Base-by-base conservation (phyloP, 2,329 filamentous ascomycete genomes). In the Pezizomycotina sp. region DNA sequence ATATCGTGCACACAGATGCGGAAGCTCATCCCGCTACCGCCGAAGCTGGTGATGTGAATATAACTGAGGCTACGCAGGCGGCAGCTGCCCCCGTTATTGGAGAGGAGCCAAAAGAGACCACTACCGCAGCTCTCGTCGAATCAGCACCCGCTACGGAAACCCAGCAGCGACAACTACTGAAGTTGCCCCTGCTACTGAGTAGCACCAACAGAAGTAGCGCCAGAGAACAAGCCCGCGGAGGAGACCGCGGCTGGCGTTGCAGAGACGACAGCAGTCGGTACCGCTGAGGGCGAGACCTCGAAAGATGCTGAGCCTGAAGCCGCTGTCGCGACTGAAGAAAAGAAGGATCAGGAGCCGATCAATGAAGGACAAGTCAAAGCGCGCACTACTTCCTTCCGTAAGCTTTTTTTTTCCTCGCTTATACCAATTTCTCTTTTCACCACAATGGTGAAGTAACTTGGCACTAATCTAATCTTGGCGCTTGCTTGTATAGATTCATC, bases 401-500 rank as follows among this genome's bases (percentile, higher is more conserved):
- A n/a, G 31, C 27, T 21, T 21, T 22, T 24, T 24, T 24, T 24
- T 24, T 24, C n/a, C 8, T n/a, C 8, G n/a, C 22, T n/a, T n/a
- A n/a, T n/a, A 8, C n/a, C n/a, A 8, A 32, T 16, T n/a, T 20
- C 4, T 26, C 14, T n/a, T 26, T 26, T 26, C n/a, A 12, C 8
- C 8, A 25, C 8, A 25, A 25, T 8, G n/a, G 8, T 25, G n/a
- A 8, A 8, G n/a, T 8, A 25, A 25, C 23, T 25, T n/a, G n/a
- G 23, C 23, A 25, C 23, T 25, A 25, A 8, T 27, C n/a, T 36
- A 22, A 39, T 31, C 43, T 39, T 40, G 24, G 44, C 22, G 9
- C 19, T 25, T 21, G 13, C 14, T 20, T 21, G 51, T 91, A 81
- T 71, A 79, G 82, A 59, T 70, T 95, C 55, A 84, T 83, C 64